Percentiles rank a stretch among this genome's conserved stretches.
phyloP scores from a whole-genome alignment of 1,139 yeast species.

The Blastobotrys malaysiensis region DNA sequence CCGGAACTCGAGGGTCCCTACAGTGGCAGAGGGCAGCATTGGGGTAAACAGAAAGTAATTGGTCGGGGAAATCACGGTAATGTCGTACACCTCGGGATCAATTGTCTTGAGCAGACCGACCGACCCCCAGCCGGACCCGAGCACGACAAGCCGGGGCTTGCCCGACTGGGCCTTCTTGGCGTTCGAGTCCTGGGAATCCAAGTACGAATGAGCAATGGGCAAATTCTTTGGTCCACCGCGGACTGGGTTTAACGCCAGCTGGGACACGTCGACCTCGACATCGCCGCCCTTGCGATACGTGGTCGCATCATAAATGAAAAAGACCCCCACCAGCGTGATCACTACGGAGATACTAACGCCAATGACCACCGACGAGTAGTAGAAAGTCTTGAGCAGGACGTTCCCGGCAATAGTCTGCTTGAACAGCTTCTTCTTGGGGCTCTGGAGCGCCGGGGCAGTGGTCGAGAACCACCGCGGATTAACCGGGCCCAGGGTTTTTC shows the following conservation, averaged over 20 bases:
- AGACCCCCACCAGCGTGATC: constrained; percentile 31
- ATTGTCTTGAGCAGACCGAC: constrained; percentile 37
- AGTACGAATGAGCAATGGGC: constrained; percentile 47
- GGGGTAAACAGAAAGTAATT: constrained; percentile 58
- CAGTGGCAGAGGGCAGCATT: constrained; percentile 55
- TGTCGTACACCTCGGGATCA: constrained; percentile 47
- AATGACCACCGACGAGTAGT: constrained; percentile 18
- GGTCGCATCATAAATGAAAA: constrained; percentile 58
- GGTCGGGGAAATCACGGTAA: constrained; percentile 56
- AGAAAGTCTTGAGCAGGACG: constrained; percentile 15
- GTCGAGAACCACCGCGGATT: neutral
- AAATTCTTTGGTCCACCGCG: constrained; percentile 65
- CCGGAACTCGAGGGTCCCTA: constrained; percentile 49
- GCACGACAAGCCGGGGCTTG: constrained; percentile 50
- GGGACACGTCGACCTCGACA: constrained; percentile 42
- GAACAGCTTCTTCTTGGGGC: neutral
- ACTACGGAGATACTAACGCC: constrained; percentile 21
- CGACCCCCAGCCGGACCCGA: constrained; percentile 60
- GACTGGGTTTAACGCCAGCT: constrained; percentile 47
- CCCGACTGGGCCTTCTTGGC: constrained; percentile 37
- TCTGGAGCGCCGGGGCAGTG: neutral
- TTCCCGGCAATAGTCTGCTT: constrained; percentile 9
- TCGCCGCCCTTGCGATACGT: constrained; percentile 38
- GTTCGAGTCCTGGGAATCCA: constrained; percentile 49
- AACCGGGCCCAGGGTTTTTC: too few relatives aligned